A percentile compares a stretch with the other conserved stretches of the same genome.
phyloP scores from a whole-genome alignment of 2,329 filamentous ascomycete species.

The Penicillium expansum region DNA sequence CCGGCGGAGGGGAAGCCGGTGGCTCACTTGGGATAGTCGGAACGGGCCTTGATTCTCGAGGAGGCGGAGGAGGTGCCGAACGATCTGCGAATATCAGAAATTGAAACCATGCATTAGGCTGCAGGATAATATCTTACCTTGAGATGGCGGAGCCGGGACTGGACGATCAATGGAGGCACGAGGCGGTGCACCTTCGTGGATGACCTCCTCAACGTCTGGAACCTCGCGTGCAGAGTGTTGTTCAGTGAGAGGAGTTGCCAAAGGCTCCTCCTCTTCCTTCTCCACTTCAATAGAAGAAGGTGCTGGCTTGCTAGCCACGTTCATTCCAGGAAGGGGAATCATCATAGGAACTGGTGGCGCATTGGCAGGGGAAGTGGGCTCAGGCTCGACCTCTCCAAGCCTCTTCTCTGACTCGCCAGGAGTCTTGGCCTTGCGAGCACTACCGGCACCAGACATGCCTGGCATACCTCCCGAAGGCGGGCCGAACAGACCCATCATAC shows the following conservation, averaged over 20 bases:
- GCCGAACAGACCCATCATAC: conserved; percentile 92
- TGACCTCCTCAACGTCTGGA: conserved; percentile 55
- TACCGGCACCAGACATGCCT: conserved; percentile 48
- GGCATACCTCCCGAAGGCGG: conserved; percentile 62
- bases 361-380: conserved; percentile 30
- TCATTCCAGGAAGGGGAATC: conserved; percentile 69
- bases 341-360: conserved; percentile 54
- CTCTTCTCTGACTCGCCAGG: conserved; percentile 36
- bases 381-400: conserved; percentile 34
- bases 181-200: conserved; percentile 33
- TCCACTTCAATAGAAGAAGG: conserved; percentile 46
- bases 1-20: conserved; percentile 36
- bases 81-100: conserved; percentile 38
- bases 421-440: conserved; percentile 51
- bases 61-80: conserved; percentile 44
- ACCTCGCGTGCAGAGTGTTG: conserved; percentile 47
- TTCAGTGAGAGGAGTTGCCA: conserved; percentile 42
- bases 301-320: conserved; percentile 47
- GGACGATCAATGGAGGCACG: conserved; percentile 43
- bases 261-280: conserved; percentile 52
- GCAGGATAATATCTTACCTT: conserved; percentile 46
- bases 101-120: not conserved
- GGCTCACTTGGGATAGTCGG: conserved; percentile 39
- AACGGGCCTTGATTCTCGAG: conserved; percentile 38
- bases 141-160: conserved; percentile 45